Evolutionary conservation across 176 grass and related monocot species (phyloP).

Genomic region (Panicum miliaceum): DNA sequence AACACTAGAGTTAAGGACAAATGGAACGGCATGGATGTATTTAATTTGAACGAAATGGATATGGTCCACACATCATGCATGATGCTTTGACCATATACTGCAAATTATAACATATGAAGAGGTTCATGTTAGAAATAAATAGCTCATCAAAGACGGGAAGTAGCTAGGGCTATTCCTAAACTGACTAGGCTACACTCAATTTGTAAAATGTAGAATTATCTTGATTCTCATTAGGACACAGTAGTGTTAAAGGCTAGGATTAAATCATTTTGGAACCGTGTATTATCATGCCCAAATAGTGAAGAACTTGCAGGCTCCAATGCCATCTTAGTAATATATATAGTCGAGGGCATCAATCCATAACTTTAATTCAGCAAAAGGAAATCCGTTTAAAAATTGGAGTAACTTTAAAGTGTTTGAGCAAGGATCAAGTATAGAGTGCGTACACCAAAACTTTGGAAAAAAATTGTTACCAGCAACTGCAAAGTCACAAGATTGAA

Average conservation of each 20-base stretch:
- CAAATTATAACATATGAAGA: not conserved
- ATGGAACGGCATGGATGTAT: not conserved
- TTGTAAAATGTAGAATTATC: not conserved
- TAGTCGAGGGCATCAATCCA: not conserved
- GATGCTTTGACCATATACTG: not conserved
- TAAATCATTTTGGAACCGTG: not conserved
- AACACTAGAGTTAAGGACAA: not conserved
- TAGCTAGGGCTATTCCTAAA: not conserved
- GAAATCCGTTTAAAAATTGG: not conserved
- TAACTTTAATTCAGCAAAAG: not conserved
- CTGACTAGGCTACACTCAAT: not conserved
- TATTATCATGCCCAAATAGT: not conserved
- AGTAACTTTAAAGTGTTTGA: not conserved
- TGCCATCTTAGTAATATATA: not conserved
- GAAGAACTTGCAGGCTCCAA: not conserved
- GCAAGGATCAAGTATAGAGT: not conserved
- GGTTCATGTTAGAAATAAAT: not conserved
- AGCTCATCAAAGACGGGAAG: not conserved
- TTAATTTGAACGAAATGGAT: not conserved
- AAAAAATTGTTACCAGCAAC: not conserved
- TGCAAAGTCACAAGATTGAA: not conserved
- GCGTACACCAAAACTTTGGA: not conserved
- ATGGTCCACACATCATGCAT: not conserved
- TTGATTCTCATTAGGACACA: not conserved
- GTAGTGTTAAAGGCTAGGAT: not conserved